phyloP scores from a whole-genome alignment of 345 rosid genomes.

The Populus pruinosa region DNA sequence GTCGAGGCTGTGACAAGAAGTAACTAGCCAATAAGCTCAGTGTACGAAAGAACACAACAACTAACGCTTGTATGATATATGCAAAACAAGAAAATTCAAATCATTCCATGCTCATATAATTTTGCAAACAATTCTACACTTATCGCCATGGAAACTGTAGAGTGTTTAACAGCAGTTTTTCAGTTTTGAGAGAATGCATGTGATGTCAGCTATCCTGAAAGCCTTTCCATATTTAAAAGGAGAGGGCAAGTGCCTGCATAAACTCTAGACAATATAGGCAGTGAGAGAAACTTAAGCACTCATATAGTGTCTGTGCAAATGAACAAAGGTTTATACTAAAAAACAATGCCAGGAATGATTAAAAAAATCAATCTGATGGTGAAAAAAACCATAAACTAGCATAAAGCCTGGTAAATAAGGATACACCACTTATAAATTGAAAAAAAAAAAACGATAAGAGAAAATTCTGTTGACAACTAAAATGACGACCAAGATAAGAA shows the following conservation, averaged over 20 bases:
- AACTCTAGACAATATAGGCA: background rate
- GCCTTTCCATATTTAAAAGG: background rate
- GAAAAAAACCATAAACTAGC: background rate
- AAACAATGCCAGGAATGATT: background rate
- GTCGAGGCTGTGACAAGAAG: conserved; percentile 49
- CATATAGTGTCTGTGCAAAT: background rate
- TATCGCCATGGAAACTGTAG: background rate
- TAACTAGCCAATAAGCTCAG: background rate
- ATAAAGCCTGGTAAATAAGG: background rate
- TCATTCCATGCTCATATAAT: background rate
- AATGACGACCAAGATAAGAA: background rate
- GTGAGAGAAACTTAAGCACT: background rate
- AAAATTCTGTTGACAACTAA: background rate
- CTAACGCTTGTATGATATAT: background rate
- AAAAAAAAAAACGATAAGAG: background rate
- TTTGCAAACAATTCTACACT: background rate
- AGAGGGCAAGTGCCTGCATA: background rate
- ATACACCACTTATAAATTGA: background rate
- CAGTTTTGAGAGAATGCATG: background rate
- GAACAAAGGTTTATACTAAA: background rate
- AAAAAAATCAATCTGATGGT: background rate
- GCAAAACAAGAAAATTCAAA: background rate
- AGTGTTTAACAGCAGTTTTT: background rate
- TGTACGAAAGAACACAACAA: background rate
- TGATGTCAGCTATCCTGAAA: background rate